These are phyloP conservation scores for Sphaerobolus stellatus DNA, from an alignment of 1,284 basidiomycete species.

Conservation along the genomic window DNA sequence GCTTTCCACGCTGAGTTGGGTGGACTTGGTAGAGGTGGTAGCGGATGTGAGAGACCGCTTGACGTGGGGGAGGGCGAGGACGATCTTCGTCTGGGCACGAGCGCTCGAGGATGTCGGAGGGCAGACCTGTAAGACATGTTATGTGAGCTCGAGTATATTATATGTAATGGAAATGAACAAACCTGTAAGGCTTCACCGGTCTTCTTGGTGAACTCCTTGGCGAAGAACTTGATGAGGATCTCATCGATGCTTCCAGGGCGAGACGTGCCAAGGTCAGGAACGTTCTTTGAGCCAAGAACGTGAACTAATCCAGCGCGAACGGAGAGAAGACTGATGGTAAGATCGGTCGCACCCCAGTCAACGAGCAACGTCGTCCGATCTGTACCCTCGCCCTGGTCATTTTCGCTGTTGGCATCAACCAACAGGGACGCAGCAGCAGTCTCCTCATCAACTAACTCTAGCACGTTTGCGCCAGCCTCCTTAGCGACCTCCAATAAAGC, in stretches of 20 bases:
- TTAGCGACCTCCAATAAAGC: constrained; percentile 75
- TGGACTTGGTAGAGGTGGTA: background rate
- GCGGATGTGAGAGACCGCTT: constrained; percentile 92
- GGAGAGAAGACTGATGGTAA: constrained; percentile 61
- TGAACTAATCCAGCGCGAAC: constrained; percentile 67
- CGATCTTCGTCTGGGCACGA: constrained; percentile 91
- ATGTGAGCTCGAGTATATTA: constrained; percentile 38
- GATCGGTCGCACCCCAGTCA: constrained; percentile 68
- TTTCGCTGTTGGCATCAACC: constrained; percentile 6
- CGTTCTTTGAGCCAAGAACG: constrained; percentile 45
- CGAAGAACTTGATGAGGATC: constrained; percentile 87
- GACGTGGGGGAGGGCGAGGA: constrained; percentile 91
- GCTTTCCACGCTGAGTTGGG: constrained; percentile 68
- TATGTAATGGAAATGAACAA: background rate
- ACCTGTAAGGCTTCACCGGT: constrained; percentile 36
- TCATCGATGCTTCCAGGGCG: constrained; percentile 74
- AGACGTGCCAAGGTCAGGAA: constrained; percentile 35
- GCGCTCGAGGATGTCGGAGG: constrained; percentile 61
- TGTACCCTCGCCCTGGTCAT: constrained; percentile 25
- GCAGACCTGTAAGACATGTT: constrained; percentile 61
- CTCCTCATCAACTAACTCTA: constrained; percentile 85
- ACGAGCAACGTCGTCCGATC: constrained; percentile 72
- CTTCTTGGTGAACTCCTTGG: constrained; percentile 97
- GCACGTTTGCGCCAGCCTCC: constrained; percentile 81
- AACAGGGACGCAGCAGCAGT: constrained; percentile 61